Conservation (phyloP, 768 basidiomycete species). For the Suillus ampliporus region DNA sequence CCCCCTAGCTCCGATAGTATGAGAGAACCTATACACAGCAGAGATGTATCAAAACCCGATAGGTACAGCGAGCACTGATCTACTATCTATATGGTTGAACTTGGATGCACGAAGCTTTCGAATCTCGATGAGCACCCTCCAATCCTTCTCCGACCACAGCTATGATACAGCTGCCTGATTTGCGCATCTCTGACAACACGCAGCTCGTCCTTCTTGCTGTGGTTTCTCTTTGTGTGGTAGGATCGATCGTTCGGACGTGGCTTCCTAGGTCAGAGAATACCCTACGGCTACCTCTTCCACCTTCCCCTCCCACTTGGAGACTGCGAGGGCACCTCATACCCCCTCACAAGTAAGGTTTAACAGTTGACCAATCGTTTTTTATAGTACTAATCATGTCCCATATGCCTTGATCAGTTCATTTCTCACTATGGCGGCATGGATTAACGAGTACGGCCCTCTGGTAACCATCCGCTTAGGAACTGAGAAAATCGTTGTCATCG, state of each 20-base stretch:
- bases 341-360: background rate
- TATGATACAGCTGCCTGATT: background rate
- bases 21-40: too few species aligned
- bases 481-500: conserved; percentile 32
- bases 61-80: too few species aligned
- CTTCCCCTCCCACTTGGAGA: background rate
- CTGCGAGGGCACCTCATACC: background rate
- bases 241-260: background rate
- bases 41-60: too few species aligned
- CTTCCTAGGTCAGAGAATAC: too few species aligned
- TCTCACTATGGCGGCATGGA: conserved; percentile 18
- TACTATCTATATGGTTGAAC: too few species aligned
- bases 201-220: background rate
- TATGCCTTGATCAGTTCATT: background rate
- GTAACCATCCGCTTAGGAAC: conserved; percentile 28
- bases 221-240: background rate
- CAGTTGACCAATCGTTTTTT: background rate
- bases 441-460: conserved; percentile 30
- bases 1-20: too few species aligned
- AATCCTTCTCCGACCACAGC: too few species aligned
- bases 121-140: too few species aligned
- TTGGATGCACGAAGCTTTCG: too few species aligned
- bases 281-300: background rate
- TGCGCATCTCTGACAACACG: background rate
- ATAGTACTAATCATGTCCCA: background rate